Percentiles rank a stretch among this genome's conserved stretches.
These are phyloP conservation scores for Phytophthora citrophthora DNA, from an alignment of 352 stramenopile genomes.

Conservation along the genomic window DNA sequence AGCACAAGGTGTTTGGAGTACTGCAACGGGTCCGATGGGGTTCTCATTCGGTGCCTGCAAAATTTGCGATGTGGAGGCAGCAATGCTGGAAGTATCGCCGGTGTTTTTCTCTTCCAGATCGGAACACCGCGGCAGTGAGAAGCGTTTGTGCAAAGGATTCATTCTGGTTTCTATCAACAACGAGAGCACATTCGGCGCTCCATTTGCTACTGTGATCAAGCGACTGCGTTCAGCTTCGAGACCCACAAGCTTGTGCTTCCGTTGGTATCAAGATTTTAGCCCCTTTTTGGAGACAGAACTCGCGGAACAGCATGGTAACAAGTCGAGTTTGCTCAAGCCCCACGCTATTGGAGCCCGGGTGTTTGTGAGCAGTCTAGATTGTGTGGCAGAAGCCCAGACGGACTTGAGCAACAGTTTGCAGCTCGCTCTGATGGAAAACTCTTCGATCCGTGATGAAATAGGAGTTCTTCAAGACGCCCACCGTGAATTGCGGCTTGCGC, in stretches of 20 bases:
- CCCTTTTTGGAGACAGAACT: slow-evolving; percentile 73
- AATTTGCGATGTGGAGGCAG: slow-evolving; percentile 64
- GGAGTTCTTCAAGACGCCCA: slow-evolving; percentile 56
- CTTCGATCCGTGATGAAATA: slow-evolving; percentile 76
- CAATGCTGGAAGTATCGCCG: slow-evolving; percentile 70
- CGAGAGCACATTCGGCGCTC: slow-evolving; percentile 73
- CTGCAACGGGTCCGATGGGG: slow-evolving; percentile 57
- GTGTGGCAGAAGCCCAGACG: slow-evolving; percentile 60
- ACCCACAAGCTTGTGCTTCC: slow-evolving; percentile 77
- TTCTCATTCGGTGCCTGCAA: slow-evolving; percentile 64
- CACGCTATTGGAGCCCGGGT: slow-evolving; percentile 24
- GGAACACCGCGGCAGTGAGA: slow-evolving; percentile 48
- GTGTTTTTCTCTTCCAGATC: slow-evolving; percentile 65
- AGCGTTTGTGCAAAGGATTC: slow-evolving; percentile 72
- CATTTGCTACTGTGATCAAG: slow-evolving; percentile 60
- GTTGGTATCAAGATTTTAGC: slow-evolving; percentile 84
- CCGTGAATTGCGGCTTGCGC: slow-evolving; percentile 44
- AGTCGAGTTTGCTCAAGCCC: slow-evolving; percentile 17
- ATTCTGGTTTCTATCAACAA: slow-evolving; percentile 82
- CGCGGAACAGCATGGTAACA: slow-evolving; percentile 36
- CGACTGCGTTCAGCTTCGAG: slow-evolving; percentile 60
- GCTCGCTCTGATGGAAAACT: slow-evolving; percentile 78
- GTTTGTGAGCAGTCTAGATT: slow-evolving; percentile 63
- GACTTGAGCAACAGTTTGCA: slow-evolving; percentile 71
- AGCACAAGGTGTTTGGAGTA: slow-evolving; percentile 74